phyloP scores from a whole-genome alignment of 1,284 basidiomycete genomes.

The Ganoderma multipileum region DNA sequence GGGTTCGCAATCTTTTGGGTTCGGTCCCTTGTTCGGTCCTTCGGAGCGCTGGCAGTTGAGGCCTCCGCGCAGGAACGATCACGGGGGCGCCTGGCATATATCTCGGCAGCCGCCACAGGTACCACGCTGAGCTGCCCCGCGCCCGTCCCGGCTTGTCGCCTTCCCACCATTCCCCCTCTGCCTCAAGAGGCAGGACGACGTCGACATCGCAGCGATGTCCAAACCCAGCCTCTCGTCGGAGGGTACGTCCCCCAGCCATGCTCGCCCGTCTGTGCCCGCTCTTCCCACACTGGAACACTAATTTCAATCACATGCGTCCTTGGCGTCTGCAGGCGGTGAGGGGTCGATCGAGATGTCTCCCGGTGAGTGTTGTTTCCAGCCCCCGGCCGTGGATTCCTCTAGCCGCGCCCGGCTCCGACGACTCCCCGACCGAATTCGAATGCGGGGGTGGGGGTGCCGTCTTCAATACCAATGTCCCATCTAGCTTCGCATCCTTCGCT shows the following conservation, averaged over 20 bases:
- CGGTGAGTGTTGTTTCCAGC: slow-evolving; percentile 8
- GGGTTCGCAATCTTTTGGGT: background rate
- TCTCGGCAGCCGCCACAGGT: slow-evolving; percentile 1
- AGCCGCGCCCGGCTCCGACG: background rate
- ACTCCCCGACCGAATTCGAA: background rate
- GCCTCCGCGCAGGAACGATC: background rate
- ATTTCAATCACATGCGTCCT: background rate
- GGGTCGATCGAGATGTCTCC: slow-evolving; percentile 17
- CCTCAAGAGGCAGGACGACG: slow-evolving; percentile 11
- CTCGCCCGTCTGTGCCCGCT: background rate
- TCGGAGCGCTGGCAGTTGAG: background rate
- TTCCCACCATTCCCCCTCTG: background rate
- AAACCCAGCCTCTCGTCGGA: slow-evolving; percentile 8
- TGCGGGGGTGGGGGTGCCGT: background rate
- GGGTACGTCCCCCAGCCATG: background rate
- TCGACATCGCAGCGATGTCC: slow-evolving; percentile 7
- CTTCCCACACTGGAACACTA: background rate
- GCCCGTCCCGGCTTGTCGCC: background rate
- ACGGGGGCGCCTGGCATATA: slow-evolving; percentile 5
- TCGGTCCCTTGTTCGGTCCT: too few relatives aligned
- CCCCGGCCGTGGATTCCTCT: background rate
- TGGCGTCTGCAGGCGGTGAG: slow-evolving; percentile 9
- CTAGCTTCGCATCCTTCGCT: background rate
- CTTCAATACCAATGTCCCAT: background rate
- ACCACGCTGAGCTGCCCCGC: background rate